Conservation (phyloP, 176 grass and related monocot species). For the Panicum miliaceum region DNA sequence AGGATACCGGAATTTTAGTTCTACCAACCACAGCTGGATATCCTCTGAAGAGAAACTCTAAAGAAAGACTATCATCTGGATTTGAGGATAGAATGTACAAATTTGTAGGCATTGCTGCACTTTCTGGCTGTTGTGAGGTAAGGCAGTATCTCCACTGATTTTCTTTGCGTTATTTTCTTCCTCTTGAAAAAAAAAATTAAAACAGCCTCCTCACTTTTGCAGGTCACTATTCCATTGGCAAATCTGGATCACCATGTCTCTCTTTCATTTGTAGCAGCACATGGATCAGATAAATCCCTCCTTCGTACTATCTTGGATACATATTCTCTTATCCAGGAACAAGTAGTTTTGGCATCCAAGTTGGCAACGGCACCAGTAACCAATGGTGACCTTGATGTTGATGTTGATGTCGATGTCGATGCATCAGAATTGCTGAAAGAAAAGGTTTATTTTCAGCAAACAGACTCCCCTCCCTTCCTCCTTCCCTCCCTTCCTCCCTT, state of each 20-base stretch:
- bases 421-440: conserved; percentile 85
- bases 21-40: conserved; percentile 85
- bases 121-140: conserved; percentile 98
- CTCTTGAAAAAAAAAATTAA: not conserved
- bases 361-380: conserved; percentile 51
- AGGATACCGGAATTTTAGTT: conserved; percentile 93
- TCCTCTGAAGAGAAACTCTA: conserved; percentile 75
- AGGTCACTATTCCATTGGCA: conserved; percentile 79
- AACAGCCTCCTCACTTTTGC: conserved; percentile 48
- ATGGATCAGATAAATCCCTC: conserved; percentile 88
- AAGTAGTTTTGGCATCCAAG: conserved; percentile 74
- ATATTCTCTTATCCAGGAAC: conserved; percentile 77
- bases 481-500: not conserved
- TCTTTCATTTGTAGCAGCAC: conserved; percentile 84
- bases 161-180: conserved; percentile 21
- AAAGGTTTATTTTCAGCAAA: conserved; percentile 63
- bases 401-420: conserved; percentile 53
- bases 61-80: conserved; percentile 68
- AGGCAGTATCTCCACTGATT: conserved; percentile 4
- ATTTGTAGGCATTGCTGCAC: conserved; percentile 77
- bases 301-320: conserved; percentile 66
- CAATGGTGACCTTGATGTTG: conserved; percentile 39
- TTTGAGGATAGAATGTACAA: conserved; percentile 77
- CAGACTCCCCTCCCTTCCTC: not conserved
- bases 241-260: conserved; percentile 75